Conservation (phyloP, 2,329 filamentous ascomycete species). For the Fusarium chlamydosporum region DNA sequence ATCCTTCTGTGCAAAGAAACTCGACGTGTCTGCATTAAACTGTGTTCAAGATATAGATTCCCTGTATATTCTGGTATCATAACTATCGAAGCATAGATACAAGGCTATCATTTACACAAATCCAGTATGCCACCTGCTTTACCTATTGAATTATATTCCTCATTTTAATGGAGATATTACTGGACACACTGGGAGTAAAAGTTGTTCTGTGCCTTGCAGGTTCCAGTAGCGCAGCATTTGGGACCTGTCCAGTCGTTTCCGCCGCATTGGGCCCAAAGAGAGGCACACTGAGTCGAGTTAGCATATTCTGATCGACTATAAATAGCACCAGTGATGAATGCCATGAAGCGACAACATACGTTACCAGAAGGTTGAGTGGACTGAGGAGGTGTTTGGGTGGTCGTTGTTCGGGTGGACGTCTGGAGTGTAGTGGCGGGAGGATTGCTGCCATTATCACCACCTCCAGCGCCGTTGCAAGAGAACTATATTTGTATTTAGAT, state of each 20-base stretch:
- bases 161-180: background rate
- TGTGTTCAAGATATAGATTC: too few species aligned
- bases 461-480: conserved; percentile 17
- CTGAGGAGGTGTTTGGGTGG: conserved; percentile 9
- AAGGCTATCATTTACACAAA: background rate
- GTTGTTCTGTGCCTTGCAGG: conserved; percentile 9
- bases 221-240: conserved; percentile 27
- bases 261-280: conserved; percentile 13
- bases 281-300: background rate
- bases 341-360: background rate
- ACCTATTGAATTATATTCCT: accelerated
- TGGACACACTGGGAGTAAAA: conserved; percentile 21
- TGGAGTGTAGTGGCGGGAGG: conserved; percentile 8
- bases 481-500: background rate
- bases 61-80: too few species aligned
- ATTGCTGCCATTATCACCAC: conserved; percentile 1
- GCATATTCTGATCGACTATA: accelerated
- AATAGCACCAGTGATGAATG: background rate
- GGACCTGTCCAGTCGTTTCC: conserved; percentile 8
- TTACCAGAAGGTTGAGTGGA: conserved; percentile 14
- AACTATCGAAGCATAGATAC: background rate
- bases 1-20: too few species aligned
- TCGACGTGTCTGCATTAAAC: too few species aligned
- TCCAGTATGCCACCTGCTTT: accelerated
- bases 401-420: conserved; percentile 1